Evolutionary conservation across 106 monocot genomes (phyloP).

Genomic region (Apostasia shenzhenica): DNA sequence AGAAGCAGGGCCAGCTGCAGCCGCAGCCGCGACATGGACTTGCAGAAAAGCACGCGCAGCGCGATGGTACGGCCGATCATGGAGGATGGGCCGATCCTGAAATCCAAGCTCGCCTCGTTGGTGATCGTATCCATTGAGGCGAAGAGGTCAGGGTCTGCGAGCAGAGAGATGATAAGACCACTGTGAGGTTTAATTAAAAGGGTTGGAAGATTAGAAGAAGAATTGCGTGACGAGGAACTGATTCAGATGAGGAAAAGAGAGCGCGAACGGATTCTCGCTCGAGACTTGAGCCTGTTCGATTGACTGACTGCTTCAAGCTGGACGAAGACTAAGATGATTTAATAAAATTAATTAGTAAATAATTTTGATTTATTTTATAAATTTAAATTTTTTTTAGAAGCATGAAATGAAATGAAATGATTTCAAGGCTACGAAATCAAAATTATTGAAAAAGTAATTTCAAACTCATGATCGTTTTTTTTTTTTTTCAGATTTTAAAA

Average conservation of each 20-base stretch:
- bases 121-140: constrained; percentile 17
- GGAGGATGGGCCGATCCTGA: constrained; percentile 66
- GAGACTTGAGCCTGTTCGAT: background rate
- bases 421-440: no score
- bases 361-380: no score
- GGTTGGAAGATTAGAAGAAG: background rate
- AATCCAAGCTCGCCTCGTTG: constrained; percentile 61
- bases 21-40: constrained; percentile 45
- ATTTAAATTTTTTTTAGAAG: no score
- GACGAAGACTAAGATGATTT: no score
- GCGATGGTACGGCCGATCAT: constrained; percentile 76
- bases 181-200: no score
- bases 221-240: background rate
- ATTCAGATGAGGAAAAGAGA: background rate
- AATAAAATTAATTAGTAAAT: no score
- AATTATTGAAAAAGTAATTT: no score
- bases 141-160: background rate
- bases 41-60: constrained; percentile 69
- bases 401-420: no score
- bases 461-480: no score
- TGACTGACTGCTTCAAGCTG: no score
- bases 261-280: background rate
- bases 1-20: constrained; percentile 10
- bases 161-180: background rate
- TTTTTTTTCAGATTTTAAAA: no score